Evolutionary conservation across 2,329 filamentous ascomycete species (phyloP), one percentile per base, ranked within the genome.

Genomic region (Onygenales sp.): DNA sequence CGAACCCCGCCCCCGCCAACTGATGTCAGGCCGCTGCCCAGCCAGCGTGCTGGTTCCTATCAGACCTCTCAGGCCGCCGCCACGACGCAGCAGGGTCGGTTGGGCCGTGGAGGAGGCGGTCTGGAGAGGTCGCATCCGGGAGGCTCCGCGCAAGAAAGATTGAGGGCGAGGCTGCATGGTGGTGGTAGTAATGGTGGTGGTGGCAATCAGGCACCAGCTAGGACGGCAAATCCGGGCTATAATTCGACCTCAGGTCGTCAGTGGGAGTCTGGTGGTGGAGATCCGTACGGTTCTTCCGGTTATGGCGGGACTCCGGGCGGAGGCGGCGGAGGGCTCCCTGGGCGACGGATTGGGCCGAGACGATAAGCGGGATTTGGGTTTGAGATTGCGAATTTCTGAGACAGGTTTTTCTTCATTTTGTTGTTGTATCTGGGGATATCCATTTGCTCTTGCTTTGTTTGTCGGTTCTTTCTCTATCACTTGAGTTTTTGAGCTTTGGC

Each of bases 131-230:
- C 63, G 61, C 43, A 69, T 65, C 49, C 69, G 63, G 74, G 71
- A 2, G 76, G 76, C 36, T 82, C 84, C 17, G 89, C 89, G 50
- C 88, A 94, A 72, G 88, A 95, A 62, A 78, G 88, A 60, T 74
- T 96, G 61, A 88, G 89, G 65, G 88, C 90, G 63, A 76, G 88
- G 57, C 72, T 95, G 45, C 89, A 89, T 78, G 83, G 82, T n/a
- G 79, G 81, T 47, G 85, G 82, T 58, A 81, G 82, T 7, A 53
- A 46, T 7, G 43, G 49, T 7, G 56, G 57, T 38, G 60, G 59
- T 41, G 21, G 21, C 21, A 27, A 27, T 27, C 21, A 27, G 21
- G 57, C 41, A 3, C 48, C 51, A 38, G 43, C 48, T n/a, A 64
- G 65, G 17, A 69, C 66, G 54, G 65, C 68, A 8, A 63, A 62